phyloP scores from a whole-genome alignment of 306 rosid species.

The Vigna unguiculata region DNA sequence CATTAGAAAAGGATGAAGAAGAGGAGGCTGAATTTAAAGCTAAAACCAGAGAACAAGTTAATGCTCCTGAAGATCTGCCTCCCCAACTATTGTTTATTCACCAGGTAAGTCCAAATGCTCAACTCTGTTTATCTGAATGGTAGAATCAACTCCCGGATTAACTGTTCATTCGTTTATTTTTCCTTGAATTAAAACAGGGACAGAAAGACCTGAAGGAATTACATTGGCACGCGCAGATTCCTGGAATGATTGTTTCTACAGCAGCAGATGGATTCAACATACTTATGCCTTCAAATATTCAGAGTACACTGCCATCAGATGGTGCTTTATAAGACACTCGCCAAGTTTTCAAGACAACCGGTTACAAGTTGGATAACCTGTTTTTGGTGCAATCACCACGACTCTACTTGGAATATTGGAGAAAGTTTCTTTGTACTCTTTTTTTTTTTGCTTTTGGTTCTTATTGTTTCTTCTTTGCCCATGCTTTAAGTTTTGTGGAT shows the following conservation, averaged over 20 bases:
- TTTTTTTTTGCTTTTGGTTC: background rate
- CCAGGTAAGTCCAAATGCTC: conserved; percentile 62
- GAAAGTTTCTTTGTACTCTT: conserved; percentile 6
- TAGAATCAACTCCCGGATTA: conserved; percentile 11
- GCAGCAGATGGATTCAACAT: conserved; percentile 92
- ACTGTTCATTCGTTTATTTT: conserved; percentile 7
- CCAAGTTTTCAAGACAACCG: background rate
- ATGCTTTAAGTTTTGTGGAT: conserved; percentile 27
- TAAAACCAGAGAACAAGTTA: conserved; percentile 76
- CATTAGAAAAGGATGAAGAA: conserved; percentile 92
- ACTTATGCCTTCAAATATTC: conserved; percentile 95
- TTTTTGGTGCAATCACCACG: conserved; percentile 1
- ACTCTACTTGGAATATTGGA: conserved; percentile 26
- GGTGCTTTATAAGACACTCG: conserved; percentile 48
- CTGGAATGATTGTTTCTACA: conserved; percentile 95
- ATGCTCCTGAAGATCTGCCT: conserved; percentile 90
- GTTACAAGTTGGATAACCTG: conserved; percentile 2
- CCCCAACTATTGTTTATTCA: conserved; percentile 97
- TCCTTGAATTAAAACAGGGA: conserved; percentile 64
- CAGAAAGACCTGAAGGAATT: conserved; percentile 93
- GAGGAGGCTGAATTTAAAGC: conserved; percentile 95
- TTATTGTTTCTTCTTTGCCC: background rate
- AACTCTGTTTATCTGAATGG: conserved; percentile 1
- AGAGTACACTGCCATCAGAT: conserved; percentile 72
- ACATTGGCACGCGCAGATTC: conserved; percentile 96